Evolutionary conservation across 2,329 filamentous ascomycete genomes (phyloP), one percentile per base, ranked within the genome.

Genomic region (Sporothrix curviconia): DNA sequence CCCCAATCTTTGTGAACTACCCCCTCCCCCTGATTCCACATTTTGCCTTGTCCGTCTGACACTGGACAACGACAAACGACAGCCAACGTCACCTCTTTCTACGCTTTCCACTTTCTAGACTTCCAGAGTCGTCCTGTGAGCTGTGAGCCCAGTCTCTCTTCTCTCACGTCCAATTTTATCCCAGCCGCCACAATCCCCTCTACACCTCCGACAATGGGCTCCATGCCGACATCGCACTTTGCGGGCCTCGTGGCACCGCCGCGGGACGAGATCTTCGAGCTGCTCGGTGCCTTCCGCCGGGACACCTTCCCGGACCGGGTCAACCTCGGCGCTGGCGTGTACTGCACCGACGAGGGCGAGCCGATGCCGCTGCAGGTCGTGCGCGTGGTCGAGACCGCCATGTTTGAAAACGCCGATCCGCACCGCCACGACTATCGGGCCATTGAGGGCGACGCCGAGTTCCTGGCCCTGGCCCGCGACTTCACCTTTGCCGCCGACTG

Each of bases 401-500:
- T 51, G 34, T n/a, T 8, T 19, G 49, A 28, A 19, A 51, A 40
- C 22, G 49, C 49, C 34, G 49, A 51, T 22, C 49, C 34, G 47
- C 49, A 51, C 19, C 49, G 49, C 22, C 49, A 51, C 34, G 49
- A 51, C 34, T 51, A 51, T 34, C 37, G 15, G 22, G 32, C 49
- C 14, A 51, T 51, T 34, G 49, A 51, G 49, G 49, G 49, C n/a
- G 49, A 99, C 78, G 92, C 97, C 79, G 94, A 99, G 80, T 99
- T 99, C 75, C 89, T 95, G 59, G 92, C 94, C 60, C 99, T 99
- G 69, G 92, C 94, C 24, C 90, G 92, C 70, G 92, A 94, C 76
- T 81, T 97, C 66, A 88, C 96, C 60, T 81, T 97, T 32, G 92
- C 92, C 64, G 72, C 74, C 63, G 82, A 88, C 65, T 95, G 96